Evolutionary conservation across 768 basidiomycete species (phyloP).

Genomic region (Suillus discolor): DNA sequence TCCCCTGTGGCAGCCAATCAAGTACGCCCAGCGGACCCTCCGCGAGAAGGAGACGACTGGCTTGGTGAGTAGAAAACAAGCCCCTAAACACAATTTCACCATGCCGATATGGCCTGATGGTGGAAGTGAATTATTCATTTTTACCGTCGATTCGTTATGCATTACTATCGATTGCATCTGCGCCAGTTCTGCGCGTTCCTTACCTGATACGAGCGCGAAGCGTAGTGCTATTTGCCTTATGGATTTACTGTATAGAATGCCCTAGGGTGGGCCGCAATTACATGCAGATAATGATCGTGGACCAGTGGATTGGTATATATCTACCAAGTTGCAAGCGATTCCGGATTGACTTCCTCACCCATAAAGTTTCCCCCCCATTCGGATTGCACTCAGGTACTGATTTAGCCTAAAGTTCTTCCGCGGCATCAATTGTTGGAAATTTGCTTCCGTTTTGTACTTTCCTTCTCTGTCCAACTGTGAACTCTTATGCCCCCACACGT

Average conservation of each 20-base stretch:
- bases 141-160: background rate
- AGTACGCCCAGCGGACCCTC: background rate
- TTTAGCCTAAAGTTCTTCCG: conserved; percentile 6
- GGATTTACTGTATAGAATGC: conserved; percentile 4
- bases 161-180: background rate
- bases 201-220: background rate
- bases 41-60: conserved; percentile 2
- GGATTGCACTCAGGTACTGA: conserved; percentile 5
- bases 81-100: conserved; percentile 4
- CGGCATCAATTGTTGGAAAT: conserved; percentile 10
- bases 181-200: background rate
- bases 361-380: background rate
- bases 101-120: conserved; percentile 2
- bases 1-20: conserved; percentile 8
- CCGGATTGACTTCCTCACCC: background rate
- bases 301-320: conserved; percentile 1
- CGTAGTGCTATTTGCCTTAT: conserved; percentile 6
- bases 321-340: background rate
- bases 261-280: background rate
- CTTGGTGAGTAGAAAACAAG: background rate
- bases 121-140: conserved; percentile 7
- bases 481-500: conserved; percentile 27
- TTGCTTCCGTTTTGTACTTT: conserved; percentile 24
- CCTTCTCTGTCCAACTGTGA: conserved; percentile 16
- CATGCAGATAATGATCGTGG: background rate